These are phyloP conservation scores for Citrus inodora DNA, from an alignment of 345 rosid genomes.

Conservation along the genomic window DNA sequence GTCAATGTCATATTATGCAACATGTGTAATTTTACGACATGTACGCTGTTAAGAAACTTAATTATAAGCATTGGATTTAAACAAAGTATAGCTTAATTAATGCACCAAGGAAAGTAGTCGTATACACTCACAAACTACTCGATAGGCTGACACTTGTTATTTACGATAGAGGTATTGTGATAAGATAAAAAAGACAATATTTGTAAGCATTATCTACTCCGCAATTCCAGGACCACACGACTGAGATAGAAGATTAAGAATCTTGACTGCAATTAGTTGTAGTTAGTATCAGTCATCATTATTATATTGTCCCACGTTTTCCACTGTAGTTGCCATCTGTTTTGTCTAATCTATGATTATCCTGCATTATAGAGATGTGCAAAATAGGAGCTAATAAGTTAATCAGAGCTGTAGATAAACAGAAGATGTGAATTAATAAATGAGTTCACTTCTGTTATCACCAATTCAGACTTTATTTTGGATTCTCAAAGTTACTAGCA, in stretches of 20 bases:
- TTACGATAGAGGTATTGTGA: background rate
- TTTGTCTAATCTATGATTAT: background rate
- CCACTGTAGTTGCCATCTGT: background rate
- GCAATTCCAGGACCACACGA: conserved; percentile 5
- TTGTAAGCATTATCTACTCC: background rate
- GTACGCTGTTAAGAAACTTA: background rate
- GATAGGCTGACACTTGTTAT: background rate
- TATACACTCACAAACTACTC: background rate
- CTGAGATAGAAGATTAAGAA: conserved; percentile 4
- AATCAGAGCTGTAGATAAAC: background rate
- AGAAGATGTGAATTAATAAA: background rate
- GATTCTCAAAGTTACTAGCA: background rate
- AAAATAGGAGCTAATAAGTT: background rate
- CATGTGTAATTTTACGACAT: background rate
- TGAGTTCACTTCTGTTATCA: background rate
- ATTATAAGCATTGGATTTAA: background rate
- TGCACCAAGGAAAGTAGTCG: background rate
- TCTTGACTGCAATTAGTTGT: background rate
- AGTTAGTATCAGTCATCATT: conserved; percentile 1
- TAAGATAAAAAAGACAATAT: background rate
- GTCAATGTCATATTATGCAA: background rate
- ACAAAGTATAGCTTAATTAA: background rate
- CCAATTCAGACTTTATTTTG: background rate
- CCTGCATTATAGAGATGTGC: background rate
- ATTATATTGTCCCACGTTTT: background rate